These are phyloP conservation scores for Metschnikowia arizonensis DNA, from an alignment of 805 yeast species.

Conservation along the genomic window DNA sequence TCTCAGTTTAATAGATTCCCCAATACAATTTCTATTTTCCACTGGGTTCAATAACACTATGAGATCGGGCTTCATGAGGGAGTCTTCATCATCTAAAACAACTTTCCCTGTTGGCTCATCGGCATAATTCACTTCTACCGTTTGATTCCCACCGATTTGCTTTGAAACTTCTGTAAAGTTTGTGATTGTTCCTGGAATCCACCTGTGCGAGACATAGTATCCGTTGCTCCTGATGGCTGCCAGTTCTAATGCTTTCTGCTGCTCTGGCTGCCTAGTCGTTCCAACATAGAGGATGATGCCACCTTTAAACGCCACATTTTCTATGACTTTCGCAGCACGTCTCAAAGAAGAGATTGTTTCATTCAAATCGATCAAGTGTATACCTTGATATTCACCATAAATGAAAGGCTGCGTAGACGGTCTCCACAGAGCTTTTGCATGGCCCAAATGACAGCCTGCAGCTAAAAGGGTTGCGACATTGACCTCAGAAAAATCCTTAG, in stretches of 20 bases:
- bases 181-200: conserved; percentile 95
- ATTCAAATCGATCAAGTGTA: conserved; percentile 86
- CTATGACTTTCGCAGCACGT: conserved; percentile 80
- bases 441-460: conserved; percentile 94
- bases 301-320: conserved; percentile 77
- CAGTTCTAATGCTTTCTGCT: conserved; percentile 64
- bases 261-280: conserved; percentile 63
- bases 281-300: conserved; percentile 86
- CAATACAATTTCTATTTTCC: conserved; percentile 74
- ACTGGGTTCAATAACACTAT: conserved; percentile 83
- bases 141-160: conserved; percentile 35
- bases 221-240: conserved; percentile 80
- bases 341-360: conserved; percentile 72
- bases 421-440: conserved; percentile 73
- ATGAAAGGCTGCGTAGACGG: conserved; percentile 81
- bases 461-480: conserved; percentile 73
- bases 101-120: conserved; percentile 63
- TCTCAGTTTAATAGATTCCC: conserved; percentile 76
- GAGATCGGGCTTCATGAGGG: conserved; percentile 80
- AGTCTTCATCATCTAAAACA: conserved; percentile 43
- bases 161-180: conserved; percentile 72
- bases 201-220: conserved; percentile 74
- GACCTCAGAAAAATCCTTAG: conserved; percentile 53
- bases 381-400: conserved; percentile 84
- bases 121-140: conserved; percentile 64